Evolutionary conservation across 257 asterid species (phyloP), one percentile per base, ranked within the genome.

Genomic region (Solanum ossicruentum): DNA sequence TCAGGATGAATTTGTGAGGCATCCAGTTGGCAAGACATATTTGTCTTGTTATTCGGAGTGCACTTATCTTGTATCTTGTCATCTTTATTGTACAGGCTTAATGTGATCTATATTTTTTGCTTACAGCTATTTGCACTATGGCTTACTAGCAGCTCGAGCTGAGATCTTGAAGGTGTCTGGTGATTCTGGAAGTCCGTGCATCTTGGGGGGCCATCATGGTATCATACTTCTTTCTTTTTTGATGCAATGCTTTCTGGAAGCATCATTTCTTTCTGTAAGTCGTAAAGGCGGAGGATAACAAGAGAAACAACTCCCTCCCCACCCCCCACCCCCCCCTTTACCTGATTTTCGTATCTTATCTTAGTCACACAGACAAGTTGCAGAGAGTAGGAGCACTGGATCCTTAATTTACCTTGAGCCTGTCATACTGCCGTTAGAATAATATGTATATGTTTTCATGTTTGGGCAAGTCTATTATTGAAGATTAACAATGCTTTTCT

Each of bases 61-160:
- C 5, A 65, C 20, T 77, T 77, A 13, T 69, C 26, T 58, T 5
- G 58, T 84, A 12, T 13, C 69, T 47, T 8, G 6, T 49, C 43
- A 52, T 54, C 57, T 60, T 66, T 51, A n/a, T 17, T 83, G 43
- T 72, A 26, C 17, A 16, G 57, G 18, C 49, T 70, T 51, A 21
- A 57, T 72, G 20, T 69, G 56, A 69, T 67, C 23, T 54, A 57
- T 65, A 26, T 75, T 47, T 56, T 17, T 77, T 61, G 52, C 21
- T 12, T 80, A 80, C 90, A 90, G 92, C 77, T 90, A 90, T 84
- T 84, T 90, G 88, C 89, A 70, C 84, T 90, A 90, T 82, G 92
- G 92, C 36, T 87, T 90, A 87, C 80, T 90, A 55, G 92, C 92
- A 49, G 92, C 92, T 81, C 92, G 92, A 84, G 92, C 91, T 85